Conservation (phyloP, 2,329 filamentous ascomycete species). For the Ascochyta lentis region DNA sequence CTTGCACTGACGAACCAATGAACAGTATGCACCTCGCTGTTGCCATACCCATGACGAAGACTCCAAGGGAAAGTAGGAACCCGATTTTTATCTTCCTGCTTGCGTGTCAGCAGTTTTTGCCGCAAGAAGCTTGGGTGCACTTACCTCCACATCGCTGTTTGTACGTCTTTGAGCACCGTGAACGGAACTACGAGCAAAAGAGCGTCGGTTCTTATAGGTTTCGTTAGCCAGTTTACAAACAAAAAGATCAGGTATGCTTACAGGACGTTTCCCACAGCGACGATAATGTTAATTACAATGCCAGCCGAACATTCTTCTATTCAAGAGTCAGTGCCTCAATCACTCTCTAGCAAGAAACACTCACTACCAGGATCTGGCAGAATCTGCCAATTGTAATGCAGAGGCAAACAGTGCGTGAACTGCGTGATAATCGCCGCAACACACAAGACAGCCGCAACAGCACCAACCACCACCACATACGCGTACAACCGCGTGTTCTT, state of each 20-base stretch:
- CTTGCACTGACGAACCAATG: neutral
- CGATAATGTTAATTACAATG: neutral
- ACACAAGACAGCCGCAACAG: neutral
- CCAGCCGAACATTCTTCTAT: neutral
- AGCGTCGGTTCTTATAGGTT: neutral
- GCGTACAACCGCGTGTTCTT: neutral
- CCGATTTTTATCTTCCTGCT: constrained; percentile 1
- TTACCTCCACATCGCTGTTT: neutral
- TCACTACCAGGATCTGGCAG: constrained; percentile 7
- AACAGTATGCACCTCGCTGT: constrained; percentile 1
- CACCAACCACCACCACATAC: neutral
- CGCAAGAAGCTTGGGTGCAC: neutral
- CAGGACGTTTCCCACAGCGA: neutral
- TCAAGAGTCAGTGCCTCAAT: neutral
- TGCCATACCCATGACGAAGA: constrained; percentile 11
- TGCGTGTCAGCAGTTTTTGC: neutral
- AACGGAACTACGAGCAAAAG: neutral
- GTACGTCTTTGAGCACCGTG: neutral
- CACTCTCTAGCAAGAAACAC: neutral
- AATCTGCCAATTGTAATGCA: constrained; percentile 10
- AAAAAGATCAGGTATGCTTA: neutral
- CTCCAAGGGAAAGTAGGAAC: constrained; percentile 3
- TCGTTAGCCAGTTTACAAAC: no score
- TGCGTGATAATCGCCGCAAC: constrained; percentile 4
- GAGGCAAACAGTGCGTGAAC: constrained; percentile 4